These are phyloP conservation scores for Xylaria sp. DNA, from an alignment of 2,329 filamentous ascomycete species.

Conservation along the genomic window DNA sequence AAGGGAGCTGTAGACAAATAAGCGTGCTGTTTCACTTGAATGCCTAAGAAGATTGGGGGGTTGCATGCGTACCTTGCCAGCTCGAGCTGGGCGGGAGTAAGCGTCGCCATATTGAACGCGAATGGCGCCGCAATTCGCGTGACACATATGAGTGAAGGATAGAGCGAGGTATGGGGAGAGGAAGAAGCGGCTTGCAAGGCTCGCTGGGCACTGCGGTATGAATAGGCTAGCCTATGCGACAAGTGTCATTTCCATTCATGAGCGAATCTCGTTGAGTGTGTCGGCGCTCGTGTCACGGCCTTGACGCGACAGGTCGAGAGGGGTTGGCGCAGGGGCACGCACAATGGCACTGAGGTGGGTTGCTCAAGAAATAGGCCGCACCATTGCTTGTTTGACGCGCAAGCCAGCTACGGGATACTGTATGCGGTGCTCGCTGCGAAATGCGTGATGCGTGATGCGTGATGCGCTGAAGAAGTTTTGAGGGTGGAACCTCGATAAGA, in stretches of 20 bases:
- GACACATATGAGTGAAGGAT: slow-evolving; percentile 30
- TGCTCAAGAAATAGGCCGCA: slow-evolving; percentile 16
- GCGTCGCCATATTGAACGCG: slow-evolving; percentile 39
- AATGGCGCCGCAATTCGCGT: slow-evolving; percentile 22
- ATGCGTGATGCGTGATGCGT: slow-evolving; percentile 14
- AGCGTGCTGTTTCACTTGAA: background rate
- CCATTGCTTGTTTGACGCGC: slow-evolving; percentile 25
- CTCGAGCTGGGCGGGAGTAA: slow-evolving; percentile 61
- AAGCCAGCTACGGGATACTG: slow-evolving; percentile 6
- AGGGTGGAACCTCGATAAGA: slow-evolving; percentile 23
- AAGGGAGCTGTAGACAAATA: slow-evolving; percentile 64
- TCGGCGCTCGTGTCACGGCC: slow-evolving; percentile 1
- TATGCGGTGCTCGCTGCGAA: slow-evolving; percentile 6
- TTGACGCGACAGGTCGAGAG: background rate
- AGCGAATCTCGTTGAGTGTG: background rate
- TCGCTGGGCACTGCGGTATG: background rate
- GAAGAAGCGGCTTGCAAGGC: background rate
- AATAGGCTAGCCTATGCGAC: slow-evolving; percentile 21
- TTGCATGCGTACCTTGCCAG: slow-evolving; percentile 56
- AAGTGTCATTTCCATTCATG: slow-evolving; percentile 19
- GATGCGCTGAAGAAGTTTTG: slow-evolving; percentile 29
- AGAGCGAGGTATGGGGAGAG: background rate
- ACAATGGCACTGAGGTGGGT: slow-evolving; percentile 14
- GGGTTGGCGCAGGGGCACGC: background rate
- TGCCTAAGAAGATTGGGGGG: background rate